phyloP scores from a whole-genome alignment of 768 basidiomycete genomes.

The Favolaschia claudopus region DNA sequence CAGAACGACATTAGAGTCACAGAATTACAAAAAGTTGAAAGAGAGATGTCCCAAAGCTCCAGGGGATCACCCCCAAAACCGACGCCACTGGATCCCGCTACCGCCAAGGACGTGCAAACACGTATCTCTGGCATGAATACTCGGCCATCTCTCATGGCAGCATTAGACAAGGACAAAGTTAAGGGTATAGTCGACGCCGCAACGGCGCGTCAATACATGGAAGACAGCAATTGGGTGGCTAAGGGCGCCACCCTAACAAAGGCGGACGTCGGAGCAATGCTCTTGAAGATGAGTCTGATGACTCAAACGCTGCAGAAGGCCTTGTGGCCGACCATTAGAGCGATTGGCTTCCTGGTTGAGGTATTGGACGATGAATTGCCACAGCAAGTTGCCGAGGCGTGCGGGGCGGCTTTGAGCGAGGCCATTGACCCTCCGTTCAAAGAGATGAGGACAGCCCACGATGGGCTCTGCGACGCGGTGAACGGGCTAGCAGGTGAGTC shows the following conservation, averaged over 20 bases:
- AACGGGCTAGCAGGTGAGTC: no score
- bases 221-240: neutral
- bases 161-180: neutral
- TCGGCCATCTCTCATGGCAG: neutral
- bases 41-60: neutral
- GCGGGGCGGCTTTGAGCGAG: neutral
- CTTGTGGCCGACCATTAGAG: neutral
- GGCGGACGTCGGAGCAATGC: neutral
- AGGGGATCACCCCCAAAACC: conserved; percentile 9
- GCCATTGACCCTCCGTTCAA: neutral
- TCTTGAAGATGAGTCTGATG: neutral
- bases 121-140: neutral
- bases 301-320: neutral
- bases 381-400: neutral
- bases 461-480: neutral
- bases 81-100: neutral
- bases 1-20: neutral
- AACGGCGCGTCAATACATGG: neutral
- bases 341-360: neutral
- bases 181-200: neutral
- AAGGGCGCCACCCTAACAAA: neutral
- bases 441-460: neutral
- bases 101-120: neutral
- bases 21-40: neutral
- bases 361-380: neutral